Evolutionary conservation across 2,329 filamentous ascomycete species (phyloP).

Genomic region (Phialemonium atrogriseum): DNA sequence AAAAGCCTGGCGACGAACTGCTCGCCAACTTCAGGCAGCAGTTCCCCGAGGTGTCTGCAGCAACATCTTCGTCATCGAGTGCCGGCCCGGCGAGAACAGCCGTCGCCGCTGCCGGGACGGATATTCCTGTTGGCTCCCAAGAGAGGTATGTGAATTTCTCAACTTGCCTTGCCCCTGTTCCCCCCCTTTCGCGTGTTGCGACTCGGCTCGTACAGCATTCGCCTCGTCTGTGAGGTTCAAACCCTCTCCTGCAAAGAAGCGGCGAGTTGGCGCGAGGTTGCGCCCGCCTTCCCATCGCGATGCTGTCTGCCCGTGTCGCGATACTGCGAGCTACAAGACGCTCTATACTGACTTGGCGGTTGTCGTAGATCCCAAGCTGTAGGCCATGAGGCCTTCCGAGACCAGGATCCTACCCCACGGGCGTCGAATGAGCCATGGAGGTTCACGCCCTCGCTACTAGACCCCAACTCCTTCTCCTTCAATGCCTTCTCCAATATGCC

Average conservation of each 20-base stretch:
- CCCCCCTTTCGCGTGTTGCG: not conserved
- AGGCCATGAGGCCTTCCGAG: conserved; percentile 41
- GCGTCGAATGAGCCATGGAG: conserved; percentile 75
- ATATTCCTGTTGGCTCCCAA: conserved; percentile 17
- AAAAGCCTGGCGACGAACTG: conserved; percentile 80
- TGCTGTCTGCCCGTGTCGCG: too few relatives aligned
- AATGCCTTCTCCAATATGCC: conserved; percentile 70
- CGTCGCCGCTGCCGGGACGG: conserved; percentile 22
- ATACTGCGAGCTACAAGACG: not conserved
- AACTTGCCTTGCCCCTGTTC: not conserved
- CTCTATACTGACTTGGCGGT: conserved; percentile 1
- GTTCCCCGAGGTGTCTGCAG: conserved; percentile 64
- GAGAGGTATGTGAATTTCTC: conserved; percentile 22
- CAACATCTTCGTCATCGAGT: conserved; percentile 36
- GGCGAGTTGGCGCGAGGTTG: too few relatives aligned
- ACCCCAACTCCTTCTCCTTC: conserved; percentile 78
- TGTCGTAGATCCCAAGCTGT: conserved; percentile 35
- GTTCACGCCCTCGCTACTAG: conserved; percentile 82
- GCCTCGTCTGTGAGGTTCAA: too few relatives aligned
- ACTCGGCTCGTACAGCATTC: too few relatives aligned
- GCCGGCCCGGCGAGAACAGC: conserved; percentile 28
- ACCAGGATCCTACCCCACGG: conserved; percentile 76
- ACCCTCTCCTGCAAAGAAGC: too few relatives aligned
- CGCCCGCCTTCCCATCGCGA: too few relatives aligned
- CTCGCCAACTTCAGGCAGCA: conserved; percentile 76